Evolutionary conservation across 805 yeast genomes (phyloP), one percentile per base, ranked within the genome.

Genomic region (Ogataea ramenticola): DNA sequence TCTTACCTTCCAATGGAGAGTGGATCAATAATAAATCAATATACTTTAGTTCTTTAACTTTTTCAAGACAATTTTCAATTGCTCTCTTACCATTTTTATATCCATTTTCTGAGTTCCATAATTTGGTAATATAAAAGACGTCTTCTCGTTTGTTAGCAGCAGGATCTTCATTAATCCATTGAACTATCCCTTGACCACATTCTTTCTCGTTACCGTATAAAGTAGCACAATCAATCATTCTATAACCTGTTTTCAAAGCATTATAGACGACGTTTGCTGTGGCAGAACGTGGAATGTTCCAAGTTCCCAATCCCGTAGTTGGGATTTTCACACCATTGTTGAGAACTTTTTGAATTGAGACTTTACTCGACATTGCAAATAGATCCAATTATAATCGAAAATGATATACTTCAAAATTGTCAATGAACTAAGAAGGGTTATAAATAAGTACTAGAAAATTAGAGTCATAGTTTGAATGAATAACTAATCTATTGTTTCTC

Each of bases 21-120:
- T 79, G 85, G 49, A 86, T 79, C 53, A 86, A 66, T 38, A 82
- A 62, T 46, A 86, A 63, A 57, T 87, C 95, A 48, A 86, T 83
- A 55, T 85, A 86, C n/a, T 70, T 75, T 40, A 86, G 60, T 1
- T 62, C 68, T 36, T 72, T 65, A 6, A 80, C 84, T 40, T 71
- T 66, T 5, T 60, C 60, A 36, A 83, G 55, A 48, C 86, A 79
- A 17, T 66, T 71, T 32, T 68, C 64, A 46, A 86, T 79, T 15
- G 87, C 91, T 5, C 45, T 46, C 43, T 72, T 72, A 15, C 93
- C 82, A 19, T 67, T 64, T 0, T 62, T 58, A 55, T 81, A 79
- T 0, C 86, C 86, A 47, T 77, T 76, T 49, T 79, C 76, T 37
- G 71, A 68, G 52, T 82, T 77, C 91, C 91, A 83, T 19, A 85